These are phyloP conservation scores for Ganoderma resinaceum DNA, from an alignment of 1,284 basidiomycete species.

Conservation along the genomic window DNA sequence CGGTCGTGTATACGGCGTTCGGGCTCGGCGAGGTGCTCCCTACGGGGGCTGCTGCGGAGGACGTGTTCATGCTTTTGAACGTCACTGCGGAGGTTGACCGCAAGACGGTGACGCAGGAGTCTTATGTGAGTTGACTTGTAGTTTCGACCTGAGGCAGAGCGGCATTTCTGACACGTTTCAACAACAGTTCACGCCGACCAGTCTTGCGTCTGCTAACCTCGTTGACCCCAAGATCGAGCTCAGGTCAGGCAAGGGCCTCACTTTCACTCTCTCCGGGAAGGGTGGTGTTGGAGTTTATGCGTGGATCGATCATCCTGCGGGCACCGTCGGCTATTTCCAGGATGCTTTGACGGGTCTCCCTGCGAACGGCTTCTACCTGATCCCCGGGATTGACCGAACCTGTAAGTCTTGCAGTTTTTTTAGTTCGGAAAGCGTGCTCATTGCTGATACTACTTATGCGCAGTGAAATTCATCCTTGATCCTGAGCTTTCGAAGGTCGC, in stretches of 20 bases:
- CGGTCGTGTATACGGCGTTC: constrained; percentile 47
- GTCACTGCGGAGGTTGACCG: constrained; percentile 54
- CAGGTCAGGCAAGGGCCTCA: constrained; percentile 42
- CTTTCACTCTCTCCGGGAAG: constrained; percentile 58
- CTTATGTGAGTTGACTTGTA: constrained; percentile 49
- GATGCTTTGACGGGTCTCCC: constrained; percentile 49
- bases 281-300: constrained; percentile 64
- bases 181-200: constrained; percentile 58
- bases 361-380: constrained; percentile 60
- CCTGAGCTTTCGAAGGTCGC: constrained; percentile 45
- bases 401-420: constrained; percentile 39
- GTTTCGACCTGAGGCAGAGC: neutral
- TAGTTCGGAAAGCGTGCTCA: neutral
- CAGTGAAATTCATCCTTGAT: constrained; percentile 56
- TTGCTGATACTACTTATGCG: neutral
- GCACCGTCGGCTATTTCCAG: constrained; percentile 61
- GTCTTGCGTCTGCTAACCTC: constrained; percentile 52
- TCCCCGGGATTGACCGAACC: constrained; percentile 57
- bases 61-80: constrained; percentile 61
- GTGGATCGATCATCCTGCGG: constrained; percentile 64
- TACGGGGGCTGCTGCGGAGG: constrained; percentile 44
- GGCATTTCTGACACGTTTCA: neutral
- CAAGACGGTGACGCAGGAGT: constrained; percentile 55
- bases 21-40: constrained; percentile 56
- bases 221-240: constrained; percentile 56